phyloP scores from a whole-genome alignment of 805 yeast species.

The Priceomyces medius region DNA sequence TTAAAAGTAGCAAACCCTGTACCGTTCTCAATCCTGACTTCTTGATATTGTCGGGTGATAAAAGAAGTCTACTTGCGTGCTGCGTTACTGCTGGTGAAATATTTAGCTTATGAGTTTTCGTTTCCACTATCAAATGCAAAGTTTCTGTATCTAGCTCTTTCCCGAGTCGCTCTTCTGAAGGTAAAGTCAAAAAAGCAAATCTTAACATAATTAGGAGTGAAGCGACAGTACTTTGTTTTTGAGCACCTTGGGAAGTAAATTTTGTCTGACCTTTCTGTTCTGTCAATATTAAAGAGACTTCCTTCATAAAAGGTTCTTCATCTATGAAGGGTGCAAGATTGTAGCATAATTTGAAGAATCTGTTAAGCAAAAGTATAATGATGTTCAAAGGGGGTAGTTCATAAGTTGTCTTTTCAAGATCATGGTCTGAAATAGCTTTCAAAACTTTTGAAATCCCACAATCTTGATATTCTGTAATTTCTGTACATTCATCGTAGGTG shows the following conservation, averaged over 20 bases:
- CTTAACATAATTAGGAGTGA: constrained; percentile 41
- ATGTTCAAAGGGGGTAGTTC: constrained; percentile 38
- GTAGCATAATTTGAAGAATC: constrained; percentile 48
- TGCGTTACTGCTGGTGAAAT: background rate
- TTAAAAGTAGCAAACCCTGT: constrained; percentile 8
- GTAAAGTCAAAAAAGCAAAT: constrained; percentile 41
- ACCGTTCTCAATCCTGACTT: constrained; percentile 3
- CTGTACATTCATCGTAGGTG: constrained; percentile 3
- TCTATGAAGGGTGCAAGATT: constrained; percentile 49
- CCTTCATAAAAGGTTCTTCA: constrained; percentile 42
- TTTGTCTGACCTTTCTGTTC: background rate
- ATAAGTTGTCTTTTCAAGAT: background rate
- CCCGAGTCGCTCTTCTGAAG: constrained; percentile 9
- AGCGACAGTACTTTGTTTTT: constrained; percentile 24
- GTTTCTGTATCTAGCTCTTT: background rate
- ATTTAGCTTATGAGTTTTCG: background rate
- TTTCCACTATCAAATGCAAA: background rate
- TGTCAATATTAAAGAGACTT: constrained; percentile 29
- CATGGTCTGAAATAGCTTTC: too few relatives aligned
- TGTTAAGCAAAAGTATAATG: constrained; percentile 41
- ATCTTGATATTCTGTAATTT: background rate
- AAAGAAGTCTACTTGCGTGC: constrained; percentile 4
- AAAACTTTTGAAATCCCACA: background rate
- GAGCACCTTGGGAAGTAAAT: background rate
- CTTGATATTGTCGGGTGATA: background rate